These are phyloP conservation scores for Colletotrichum sidae DNA, from an alignment of 2,329 filamentous ascomycete species.

Conservation along the genomic window DNA sequence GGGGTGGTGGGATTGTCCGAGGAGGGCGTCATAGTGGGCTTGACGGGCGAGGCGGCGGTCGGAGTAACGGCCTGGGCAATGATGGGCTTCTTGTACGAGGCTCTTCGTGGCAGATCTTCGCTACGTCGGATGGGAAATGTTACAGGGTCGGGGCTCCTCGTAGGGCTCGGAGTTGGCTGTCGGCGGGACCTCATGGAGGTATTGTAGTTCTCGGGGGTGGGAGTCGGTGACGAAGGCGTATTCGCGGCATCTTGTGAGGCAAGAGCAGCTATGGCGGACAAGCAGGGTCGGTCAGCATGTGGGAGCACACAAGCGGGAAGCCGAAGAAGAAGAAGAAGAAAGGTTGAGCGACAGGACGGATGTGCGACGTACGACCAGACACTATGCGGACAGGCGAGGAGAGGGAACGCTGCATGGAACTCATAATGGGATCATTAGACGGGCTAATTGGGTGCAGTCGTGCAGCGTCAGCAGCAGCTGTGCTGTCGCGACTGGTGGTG, in stretches of 20 bases:
- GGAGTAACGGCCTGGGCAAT: constrained; percentile 57
- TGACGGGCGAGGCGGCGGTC: constrained; percentile 41
- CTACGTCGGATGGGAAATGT: constrained; percentile 56
- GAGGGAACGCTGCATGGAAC: constrained; percentile 71
- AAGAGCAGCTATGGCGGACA: constrained; percentile 50
- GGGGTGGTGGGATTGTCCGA: constrained; percentile 45
- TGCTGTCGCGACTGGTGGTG: constrained; percentile 22
- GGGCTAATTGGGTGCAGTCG: constrained; percentile 43
- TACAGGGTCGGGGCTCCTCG: constrained; percentile 59
- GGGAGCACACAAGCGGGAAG: constrained; percentile 8
- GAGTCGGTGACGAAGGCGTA: constrained; percentile 40
- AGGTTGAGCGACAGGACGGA: constrained; percentile 24
- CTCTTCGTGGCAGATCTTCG: constrained; percentile 56
- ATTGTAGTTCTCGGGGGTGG: constrained; percentile 65
- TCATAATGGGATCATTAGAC: constrained; percentile 63
- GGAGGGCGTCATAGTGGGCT: constrained; percentile 39
- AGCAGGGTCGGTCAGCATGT: constrained; percentile 39
- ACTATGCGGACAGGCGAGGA: constrained; percentile 71
- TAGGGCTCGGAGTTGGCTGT: constrained; percentile 66
- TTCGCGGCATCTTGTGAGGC: constrained; percentile 63
- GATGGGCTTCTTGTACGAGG: constrained; percentile 58
- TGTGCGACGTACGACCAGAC: constrained; percentile 67
- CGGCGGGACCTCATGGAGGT: constrained; percentile 64
- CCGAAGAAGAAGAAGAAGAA: neutral
- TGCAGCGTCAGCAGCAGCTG: constrained; percentile 50